Base-by-base conservation (phyloP, 2,329 filamentous ascomycete species). In the Ceratocystis ficicola region DNA sequence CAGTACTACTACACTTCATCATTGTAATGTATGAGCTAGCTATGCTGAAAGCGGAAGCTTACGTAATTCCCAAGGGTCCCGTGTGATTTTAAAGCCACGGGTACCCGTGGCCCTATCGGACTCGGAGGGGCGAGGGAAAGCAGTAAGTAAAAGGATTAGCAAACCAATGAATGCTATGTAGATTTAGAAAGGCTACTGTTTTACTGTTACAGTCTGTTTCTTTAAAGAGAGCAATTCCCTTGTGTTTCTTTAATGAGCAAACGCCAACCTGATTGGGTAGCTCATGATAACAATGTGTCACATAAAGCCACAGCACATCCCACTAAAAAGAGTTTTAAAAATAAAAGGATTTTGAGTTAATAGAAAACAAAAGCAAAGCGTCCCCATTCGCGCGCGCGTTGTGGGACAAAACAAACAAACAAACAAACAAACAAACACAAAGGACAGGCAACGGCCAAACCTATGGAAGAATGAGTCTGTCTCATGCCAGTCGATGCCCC, bases 391-490 rank as follows among this genome's bases (percentile, higher is more conserved):
- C 15, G 48, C 20, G 48, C 20, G 48, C 28, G 15, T 5, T 46
- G 41, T 32, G 22, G 22, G 22, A 63, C 44, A 22, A 50, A 8
- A n/a, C n/a, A n/a, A 46, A 63, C 25, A 50, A 28, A 63, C 4
- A 28, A 30, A 63, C n/a, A 22, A 46, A 63, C 25, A 50, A 28
- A 63, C 4, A 28, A 30, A 63, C n/a, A 22, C 4, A 1, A 32
- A n/a, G 48, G 36, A 41, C 12, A 41, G 36, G 36, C 36, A 41
- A 41, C 36, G 36, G 36, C 36, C 36, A 41, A 41, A 15, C 36
- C 36, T 48, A n/a, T 50, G 17, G 7, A 63, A 63, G 41, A 63
- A 63, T 63, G 44, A 50, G 3, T n/a, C 22, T 63, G 62, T 32
- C 44, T 48, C 41, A 48, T 50, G 10, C 44, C 46, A 48, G 17